Base-by-base conservation (phyloP, 805 yeast species). In the Kuraishia capsulata region DNA sequence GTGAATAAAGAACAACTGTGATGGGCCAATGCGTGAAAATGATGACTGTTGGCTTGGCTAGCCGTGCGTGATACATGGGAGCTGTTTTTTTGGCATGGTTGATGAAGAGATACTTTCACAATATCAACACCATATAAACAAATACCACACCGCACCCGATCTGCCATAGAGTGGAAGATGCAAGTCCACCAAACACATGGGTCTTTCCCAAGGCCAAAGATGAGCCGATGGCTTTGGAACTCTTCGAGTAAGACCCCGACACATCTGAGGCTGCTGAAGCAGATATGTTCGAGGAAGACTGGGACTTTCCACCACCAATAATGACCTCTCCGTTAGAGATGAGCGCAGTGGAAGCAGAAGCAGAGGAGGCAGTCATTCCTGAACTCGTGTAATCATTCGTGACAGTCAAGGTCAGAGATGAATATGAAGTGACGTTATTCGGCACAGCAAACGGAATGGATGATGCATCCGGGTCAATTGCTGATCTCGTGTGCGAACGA, bases 291-390 rank as follows among this genome's bases (percentile, higher is more conserved):
- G 11, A 23, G 26, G 11, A 8, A 8, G 26, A 23, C 10, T 8
- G 11, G 23, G 40, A 20, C 11, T 21, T 20, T 1, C 42, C 36
- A 13, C 50, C 39, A 33, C 53, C 50, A 2, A 49, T 33, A 30
- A 40, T 41, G 9, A 59, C 50, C 35, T 57, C 61, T 21, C 62
- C 63, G 42, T 45, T 47, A 3, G 62, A 56, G 23, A 59, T 49
- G 18, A 43, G 35, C 10, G 41, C 45, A 3, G 42, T 39, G 16
- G 44, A 39, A 1, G 33, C 38, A 1, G 54, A 39, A 4, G 52
- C 45, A 9, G 17, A 11, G 6, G 31, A 28, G 31, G 9, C 17
- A 8, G 10, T 23, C n/a, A n/a, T n/a, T n/a, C n/a, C n/a, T n/a
- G n/a, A n/a, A n/a, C n/a, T n/a, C 17, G 31, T 9, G 31, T 28